Base-by-base conservation (phyloP, 768 basidiomycete species). In the Hydnomerulius pinastri region DNA sequence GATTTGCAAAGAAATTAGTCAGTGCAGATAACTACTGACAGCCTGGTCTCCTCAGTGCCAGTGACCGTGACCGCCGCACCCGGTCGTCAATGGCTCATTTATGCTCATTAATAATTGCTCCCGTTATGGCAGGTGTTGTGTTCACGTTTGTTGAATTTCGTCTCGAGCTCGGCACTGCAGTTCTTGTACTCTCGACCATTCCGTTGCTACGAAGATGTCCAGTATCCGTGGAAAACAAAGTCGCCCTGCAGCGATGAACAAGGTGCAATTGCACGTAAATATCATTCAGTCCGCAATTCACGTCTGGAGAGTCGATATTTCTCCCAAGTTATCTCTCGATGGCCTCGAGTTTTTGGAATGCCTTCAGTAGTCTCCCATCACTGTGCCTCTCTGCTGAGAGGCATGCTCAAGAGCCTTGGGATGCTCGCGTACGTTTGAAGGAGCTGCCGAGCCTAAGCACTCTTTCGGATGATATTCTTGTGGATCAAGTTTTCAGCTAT, bases 381-480 rank as follows among this genome's bases (percentile, higher is more conserved):
- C n/a, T 60, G 62, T 45, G 17, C 17, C 17, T 41, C 54, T 20
- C 44, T 55, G 48, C 45, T 46, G 46, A 53, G 30, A 47, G 39
- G 13, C 53, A 46, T 37, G 23, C 54, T 27, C 56, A 56, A 1
- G 46, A 61, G n/a, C 54, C 64, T 9, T 67, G 67, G 67, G 50
- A 63, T 24, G 46, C 50, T 37, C 67, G 64, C 18, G 13, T 67
- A 29, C 60, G 62, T 36, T 51, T 41, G 2, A 43, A 52, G 49
- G 51, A 57, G 9, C 54, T 73, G 17, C 65, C 71, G 7, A 65
- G 56, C 24, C 56, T 69, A 52, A 63, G 59, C 51, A 33, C 48
- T 36, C 68, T 69, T 45, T 71, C 68, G 23, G 71, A 73, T 48
- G 74, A 76, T 51, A 59, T 74, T 24, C 60, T 76, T 33, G 61